Conservation (phyloP, 192 early-diverging fungal genomes). For the Allomyces arbusculus region DNA sequence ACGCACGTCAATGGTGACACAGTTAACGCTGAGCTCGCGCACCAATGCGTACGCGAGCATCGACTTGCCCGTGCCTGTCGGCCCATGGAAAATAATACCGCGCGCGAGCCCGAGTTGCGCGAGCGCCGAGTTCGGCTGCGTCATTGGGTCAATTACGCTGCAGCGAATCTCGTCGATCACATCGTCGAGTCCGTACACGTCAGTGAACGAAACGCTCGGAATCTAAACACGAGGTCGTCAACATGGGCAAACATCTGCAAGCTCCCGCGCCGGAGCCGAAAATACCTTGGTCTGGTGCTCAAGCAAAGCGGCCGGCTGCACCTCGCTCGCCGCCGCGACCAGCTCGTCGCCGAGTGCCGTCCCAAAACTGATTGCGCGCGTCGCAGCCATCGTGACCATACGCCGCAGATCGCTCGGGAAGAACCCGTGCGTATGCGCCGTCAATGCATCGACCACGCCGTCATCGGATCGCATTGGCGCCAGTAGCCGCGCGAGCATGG, state of each 20-base stretch:
- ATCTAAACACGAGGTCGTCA: constrained; percentile 12
- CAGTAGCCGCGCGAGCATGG: not conserved
- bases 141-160: constrained; percentile 28
- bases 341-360: too few species aligned
- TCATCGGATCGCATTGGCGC: not conserved
- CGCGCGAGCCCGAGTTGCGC: constrained; percentile 44
- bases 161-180: constrained; percentile 18
- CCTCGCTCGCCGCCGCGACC: too few species aligned
- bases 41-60: constrained; percentile 67
- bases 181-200: constrained; percentile 59
- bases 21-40: constrained; percentile 54
- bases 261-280: too few species aligned
- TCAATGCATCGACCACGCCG: too few species aligned
- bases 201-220: constrained; percentile 36
- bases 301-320: too few species aligned
- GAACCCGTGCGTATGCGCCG: too few species aligned
- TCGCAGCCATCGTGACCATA: too few species aligned
- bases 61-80: constrained; percentile 78
- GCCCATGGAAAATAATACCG: constrained; percentile 71
- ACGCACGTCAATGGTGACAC: constrained; percentile 58
- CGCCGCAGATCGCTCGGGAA: too few species aligned
- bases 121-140: constrained; percentile 22
- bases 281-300: too few species aligned
- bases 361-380: too few species aligned
- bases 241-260: too few species aligned